These are phyloP conservation scores for Chrysanthemum makinoi DNA, from an alignment of 129 eudicot species.

Conservation along the genomic window DNA sequence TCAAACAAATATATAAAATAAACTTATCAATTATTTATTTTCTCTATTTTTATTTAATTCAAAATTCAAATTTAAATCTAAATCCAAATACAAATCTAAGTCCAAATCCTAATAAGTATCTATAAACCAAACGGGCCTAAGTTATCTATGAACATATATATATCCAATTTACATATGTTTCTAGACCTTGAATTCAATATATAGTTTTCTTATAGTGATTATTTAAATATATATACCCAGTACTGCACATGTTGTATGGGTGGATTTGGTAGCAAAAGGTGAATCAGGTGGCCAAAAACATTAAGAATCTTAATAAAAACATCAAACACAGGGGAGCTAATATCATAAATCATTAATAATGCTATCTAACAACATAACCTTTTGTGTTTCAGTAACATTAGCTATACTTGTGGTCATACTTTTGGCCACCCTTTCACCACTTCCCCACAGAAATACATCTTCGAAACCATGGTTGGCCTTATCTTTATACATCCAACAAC, in stretches of 20 bases:
- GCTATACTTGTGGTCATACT: slow-evolving; percentile 63
- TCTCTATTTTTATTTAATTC: no score
- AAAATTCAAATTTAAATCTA: no score
- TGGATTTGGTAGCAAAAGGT: slow-evolving; percentile 42
- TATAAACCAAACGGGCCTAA: no score
- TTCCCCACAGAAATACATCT: slow-evolving; percentile 42
- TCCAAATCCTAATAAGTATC: no score
- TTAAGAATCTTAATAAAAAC: slow-evolving; percentile 20
- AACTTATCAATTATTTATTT: no score
- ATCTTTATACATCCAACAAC: slow-evolving; percentile 71
- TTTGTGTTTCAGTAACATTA: slow-evolving; percentile 50
- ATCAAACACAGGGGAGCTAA: slow-evolving; percentile 1
- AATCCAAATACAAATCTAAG: no score
- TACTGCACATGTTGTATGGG: not conserved
- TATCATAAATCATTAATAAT: slow-evolving; percentile 32
- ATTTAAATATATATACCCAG: no score
- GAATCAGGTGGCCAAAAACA: slow-evolving; percentile 57
- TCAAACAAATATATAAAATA: no score
- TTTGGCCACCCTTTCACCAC: slow-evolving; percentile 64
- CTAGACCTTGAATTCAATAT: no score
- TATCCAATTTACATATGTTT: no score
- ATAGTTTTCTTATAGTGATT: no score
- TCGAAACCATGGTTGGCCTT: slow-evolving; percentile 42
- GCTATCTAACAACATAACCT: slow-evolving; percentile 53
- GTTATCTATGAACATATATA: no score